phyloP scores from a whole-genome alignment of 2,329 filamentous ascomycete species.

The Penicillium janthinellum region DNA sequence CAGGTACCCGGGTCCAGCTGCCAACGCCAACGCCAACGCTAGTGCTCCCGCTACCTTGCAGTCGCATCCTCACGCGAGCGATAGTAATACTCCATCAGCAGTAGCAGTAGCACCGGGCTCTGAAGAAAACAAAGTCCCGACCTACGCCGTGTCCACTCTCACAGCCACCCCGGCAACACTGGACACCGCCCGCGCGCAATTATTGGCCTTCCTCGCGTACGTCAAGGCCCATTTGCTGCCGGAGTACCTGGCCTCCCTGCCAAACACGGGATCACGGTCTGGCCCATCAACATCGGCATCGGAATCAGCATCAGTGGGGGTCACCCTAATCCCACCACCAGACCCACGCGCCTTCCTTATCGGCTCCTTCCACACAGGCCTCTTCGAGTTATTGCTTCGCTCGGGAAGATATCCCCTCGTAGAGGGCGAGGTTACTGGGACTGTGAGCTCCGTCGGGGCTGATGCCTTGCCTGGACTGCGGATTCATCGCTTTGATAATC shows the following conservation, averaged over 20 bases:
- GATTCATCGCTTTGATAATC: constrained; percentile 33
- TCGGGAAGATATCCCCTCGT: constrained; percentile 18
- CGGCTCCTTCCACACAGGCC: constrained; percentile 39
- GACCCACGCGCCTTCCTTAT: constrained; percentile 38
- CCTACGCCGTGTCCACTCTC: constrained; percentile 19
- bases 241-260: constrained; percentile 27
- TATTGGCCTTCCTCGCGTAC: constrained; percentile 32
- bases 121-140: not conserved
- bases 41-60: not conserved
- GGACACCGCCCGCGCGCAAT: constrained; percentile 27
- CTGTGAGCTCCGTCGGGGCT: not conserved
- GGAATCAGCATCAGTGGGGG: not conserved
- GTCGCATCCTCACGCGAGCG: not conserved
- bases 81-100: not conserved
- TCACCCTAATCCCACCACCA: constrained; percentile 30
- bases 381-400: constrained; percentile 32
- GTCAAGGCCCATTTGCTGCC: constrained; percentile 31
- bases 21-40: constrained; percentile 2
- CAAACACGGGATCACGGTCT: not conserved
- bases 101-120: not conserved
- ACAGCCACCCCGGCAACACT: constrained; percentile 10
- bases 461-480: constrained; percentile 24
- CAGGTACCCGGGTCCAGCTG: not conserved
- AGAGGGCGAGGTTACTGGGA: not conserved
- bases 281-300: not conserved